Base-by-base conservation (phyloP, 2,329 filamentous ascomycete genomes). In the Ambrosiella cleistominuta region DNA sequence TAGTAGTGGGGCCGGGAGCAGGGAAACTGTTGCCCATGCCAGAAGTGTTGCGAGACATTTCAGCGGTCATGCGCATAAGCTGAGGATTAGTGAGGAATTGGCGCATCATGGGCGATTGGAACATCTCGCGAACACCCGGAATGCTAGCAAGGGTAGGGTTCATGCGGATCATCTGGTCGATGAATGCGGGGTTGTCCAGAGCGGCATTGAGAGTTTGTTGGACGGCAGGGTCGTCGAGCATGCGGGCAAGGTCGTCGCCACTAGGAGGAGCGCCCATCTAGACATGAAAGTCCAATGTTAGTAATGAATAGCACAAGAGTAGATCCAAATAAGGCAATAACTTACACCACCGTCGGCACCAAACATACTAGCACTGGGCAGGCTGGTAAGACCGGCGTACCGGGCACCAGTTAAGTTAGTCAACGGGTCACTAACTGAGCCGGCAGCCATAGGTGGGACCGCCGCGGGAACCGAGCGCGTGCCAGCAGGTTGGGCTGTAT, bases 81-180 rank as follows among this genome's bases (percentile, higher is more conserved):
- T 88, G 81, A 3, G 93, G 93, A 67, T 94, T 89, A 62, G 88
- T 91, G 77, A 98, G 84, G 86, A 97, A 93, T 56, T 86, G 79
- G 65, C 93, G 81, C 72, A 97, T 89, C 62, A 89, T 80, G 0
- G 90, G 90, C 27, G 90, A 93, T 61, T 88, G 83, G 65, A 98
- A 80, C 70, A 96, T 85, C 66, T 94, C 82, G 64, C 89, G 81
- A 19, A 87, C 86, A 61, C 85, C 80, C 45, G 86, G 86, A 69
- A 86, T 80, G 61, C 81, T 78, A 65, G 83, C 79, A 15, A 89
- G 74, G 77, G 88, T 84, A 1, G 93, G 93, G 67, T 95, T 95
- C 66, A 85, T 81, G 65, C 93, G 82, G 65, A 98, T 89, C 79
- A 97, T 87, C 79, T 94, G 88, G 67, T 97, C 88, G 67, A 97